phyloP scores from a whole-genome alignment of 1,284 basidiomycete species.

The Heterobasidion annosum region DNA sequence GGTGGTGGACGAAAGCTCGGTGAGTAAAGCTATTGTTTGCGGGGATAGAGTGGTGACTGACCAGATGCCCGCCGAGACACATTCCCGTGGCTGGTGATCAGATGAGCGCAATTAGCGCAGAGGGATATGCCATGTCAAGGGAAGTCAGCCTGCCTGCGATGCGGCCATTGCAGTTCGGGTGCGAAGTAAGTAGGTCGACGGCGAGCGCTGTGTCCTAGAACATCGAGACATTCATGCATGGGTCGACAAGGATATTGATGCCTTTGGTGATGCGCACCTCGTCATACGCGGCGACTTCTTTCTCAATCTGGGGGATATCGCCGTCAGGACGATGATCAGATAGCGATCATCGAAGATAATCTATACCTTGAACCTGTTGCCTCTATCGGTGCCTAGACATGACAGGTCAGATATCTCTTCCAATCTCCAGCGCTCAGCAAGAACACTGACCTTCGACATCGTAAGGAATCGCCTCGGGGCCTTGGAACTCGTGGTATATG shows the following conservation, averaged over 20 bases:
- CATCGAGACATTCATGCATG: neutral
- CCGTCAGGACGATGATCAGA: constrained; percentile 1
- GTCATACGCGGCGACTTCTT: constrained; percentile 75
- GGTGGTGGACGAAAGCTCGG: neutral
- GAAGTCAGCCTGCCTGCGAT: constrained; percentile 55
- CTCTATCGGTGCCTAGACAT: constrained; percentile 61
- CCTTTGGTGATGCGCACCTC: constrained; percentile 40
- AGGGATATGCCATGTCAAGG: neutral
- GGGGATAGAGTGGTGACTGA: constrained; percentile 23
- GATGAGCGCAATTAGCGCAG: neutral
- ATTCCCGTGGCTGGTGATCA: constrained; percentile 60
- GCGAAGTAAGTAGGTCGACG: constrained; percentile 63
- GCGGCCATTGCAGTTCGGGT: constrained; percentile 81
- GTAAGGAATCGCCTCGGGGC: constrained; percentile 80
- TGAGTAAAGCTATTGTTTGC: neutral
- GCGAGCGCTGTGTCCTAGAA: constrained; percentile 67
- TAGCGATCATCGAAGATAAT: neutral
- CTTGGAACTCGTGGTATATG: constrained; percentile 85
- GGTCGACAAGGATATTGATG: neutral
- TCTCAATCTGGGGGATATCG: constrained; percentile 60
- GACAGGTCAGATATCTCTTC: neutral
- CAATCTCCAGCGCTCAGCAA: constrained; percentile 2
- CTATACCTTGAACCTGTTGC: constrained; percentile 81
- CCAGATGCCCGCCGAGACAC: constrained; percentile 81
- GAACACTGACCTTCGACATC: constrained; percentile 62